Evolutionary conservation across 2,329 filamentous ascomycete species (phyloP).

Genomic region (Beauveria scarabaeidicola): DNA sequence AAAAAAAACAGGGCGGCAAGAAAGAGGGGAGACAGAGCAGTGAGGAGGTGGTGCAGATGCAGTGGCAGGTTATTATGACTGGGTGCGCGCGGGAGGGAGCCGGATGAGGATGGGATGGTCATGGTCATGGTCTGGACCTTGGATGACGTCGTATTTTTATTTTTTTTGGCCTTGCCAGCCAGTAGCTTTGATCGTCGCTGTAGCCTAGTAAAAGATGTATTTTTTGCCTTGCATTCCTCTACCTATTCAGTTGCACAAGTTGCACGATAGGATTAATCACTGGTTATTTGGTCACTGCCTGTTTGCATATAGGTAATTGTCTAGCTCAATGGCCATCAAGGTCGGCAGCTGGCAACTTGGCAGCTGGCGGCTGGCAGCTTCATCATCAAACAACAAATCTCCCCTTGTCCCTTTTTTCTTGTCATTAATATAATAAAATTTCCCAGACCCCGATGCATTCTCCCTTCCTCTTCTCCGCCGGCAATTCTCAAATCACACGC

Average conservation of each 20-base stretch:
- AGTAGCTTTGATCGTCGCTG: background rate
- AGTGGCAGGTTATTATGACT: background rate
- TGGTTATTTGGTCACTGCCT: too few species aligned
- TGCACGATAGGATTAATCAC: too few species aligned
- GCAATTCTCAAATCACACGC: too few species aligned
- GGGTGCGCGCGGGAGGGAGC: background rate
- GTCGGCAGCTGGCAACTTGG: background rate
- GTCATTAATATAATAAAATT: background rate
- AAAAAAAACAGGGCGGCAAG: background rate
- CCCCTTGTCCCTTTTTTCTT: background rate
- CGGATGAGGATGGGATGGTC: slow-evolving; percentile 6
- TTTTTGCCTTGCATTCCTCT: too few species aligned
- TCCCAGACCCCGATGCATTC: too few species aligned
- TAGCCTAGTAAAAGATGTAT: background rate
- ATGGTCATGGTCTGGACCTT: background rate
- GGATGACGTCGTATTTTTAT: background rate
- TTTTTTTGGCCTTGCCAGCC: background rate
- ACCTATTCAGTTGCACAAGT: too few species aligned
- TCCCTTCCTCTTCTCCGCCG: background rate
- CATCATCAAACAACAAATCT: background rate
- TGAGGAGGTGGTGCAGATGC: background rate
- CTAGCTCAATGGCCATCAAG: background rate
- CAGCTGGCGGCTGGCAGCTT: background rate
- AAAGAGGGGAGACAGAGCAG: background rate
- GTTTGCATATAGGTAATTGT: too few species aligned